Evolutionary conservation across 2,329 filamentous ascomycete genomes (phyloP), one percentile per base, ranked within the genome.

Genomic region (Septoria linicola): DNA sequence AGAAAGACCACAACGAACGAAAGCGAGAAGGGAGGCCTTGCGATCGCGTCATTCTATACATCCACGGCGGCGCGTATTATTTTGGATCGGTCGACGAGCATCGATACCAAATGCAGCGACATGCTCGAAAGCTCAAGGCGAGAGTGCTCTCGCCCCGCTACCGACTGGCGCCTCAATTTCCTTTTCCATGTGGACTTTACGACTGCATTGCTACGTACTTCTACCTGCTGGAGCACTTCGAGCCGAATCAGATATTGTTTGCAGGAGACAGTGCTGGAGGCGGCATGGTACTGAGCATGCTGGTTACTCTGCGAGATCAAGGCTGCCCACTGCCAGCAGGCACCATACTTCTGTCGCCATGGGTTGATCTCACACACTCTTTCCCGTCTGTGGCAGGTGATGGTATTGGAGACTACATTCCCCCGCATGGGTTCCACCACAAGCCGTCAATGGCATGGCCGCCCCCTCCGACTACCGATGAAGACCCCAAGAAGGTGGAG

Each of bases 71-170:
- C 5, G 92, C 88, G 16, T 97, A 96, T 72, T 99, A 85, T 72
- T 97, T 99, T 68, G 92, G 93, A 11, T 95, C 89, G 62, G 85
- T 96, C 31, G 91, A 96, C 66, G 91, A 95, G 70, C 93, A 97
- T 74, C 84, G 93, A n/a, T 97, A 97, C 72, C 92, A 97, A 76
- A 84, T 99, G 78, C 93, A 99, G 71, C 81, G 92, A 41, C 91
- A 97, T 77, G 93, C 93, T 21, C 81, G 93, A 47, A 97, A 97
- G 72, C 78, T 99, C 54, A 90, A 93, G 70, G 92, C 90, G 14
- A 80, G 90, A 49, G 87, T 96, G 6, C 83, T 97, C 68, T 90
- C 92, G 59, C 78, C 92, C 4, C 78, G 83, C 55, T 99, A 97
- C 70, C 83, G 93, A 34, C 78, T 99, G 23, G 82, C 93, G 4